Evolutionary conservation across 345 rosid species (phyloP).

Genomic region (Passiflora organensis): DNA sequence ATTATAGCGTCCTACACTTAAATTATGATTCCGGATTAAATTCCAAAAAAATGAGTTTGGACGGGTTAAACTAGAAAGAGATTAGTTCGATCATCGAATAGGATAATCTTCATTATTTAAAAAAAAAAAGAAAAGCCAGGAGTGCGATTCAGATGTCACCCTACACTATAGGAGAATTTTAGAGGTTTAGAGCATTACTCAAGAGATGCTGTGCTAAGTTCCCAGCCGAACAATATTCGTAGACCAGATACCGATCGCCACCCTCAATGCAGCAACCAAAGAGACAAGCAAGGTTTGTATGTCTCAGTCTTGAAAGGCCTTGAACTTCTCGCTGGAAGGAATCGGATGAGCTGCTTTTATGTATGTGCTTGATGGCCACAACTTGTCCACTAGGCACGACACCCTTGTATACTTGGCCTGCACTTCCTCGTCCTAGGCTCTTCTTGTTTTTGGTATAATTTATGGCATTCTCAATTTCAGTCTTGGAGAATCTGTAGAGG

Average conservation of each 20-base stretch:
- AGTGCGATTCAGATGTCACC: no score
- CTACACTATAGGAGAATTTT: no score
- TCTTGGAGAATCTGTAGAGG: conserved; percentile 48
- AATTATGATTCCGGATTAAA: no score
- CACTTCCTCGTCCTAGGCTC: conserved; percentile 54
- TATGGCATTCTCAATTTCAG: conserved; percentile 56
- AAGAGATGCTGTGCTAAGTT: conserved; percentile 55
- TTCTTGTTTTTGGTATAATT: conserved; percentile 20
- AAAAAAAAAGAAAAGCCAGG: neutral
- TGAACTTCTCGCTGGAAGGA: conserved; percentile 54
- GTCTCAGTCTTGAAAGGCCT: conserved; percentile 54
- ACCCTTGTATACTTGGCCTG: conserved; percentile 53
- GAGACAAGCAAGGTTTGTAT: conserved; percentile 53
- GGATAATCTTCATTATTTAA: no score
- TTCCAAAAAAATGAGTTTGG: no score
- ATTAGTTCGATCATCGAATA: no score
- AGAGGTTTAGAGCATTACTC: conserved; percentile 24
- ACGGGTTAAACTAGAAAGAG: no score
- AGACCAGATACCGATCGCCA: conserved; percentile 52
- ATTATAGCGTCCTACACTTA: no score
- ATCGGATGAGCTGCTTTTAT: conserved; percentile 28
- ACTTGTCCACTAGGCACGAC: conserved; percentile 54
- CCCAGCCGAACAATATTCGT: conserved; percentile 52
- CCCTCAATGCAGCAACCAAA: conserved; percentile 53
- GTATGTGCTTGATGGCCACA: conserved; percentile 53